These are phyloP conservation scores for barrel medic (Medicago truncatula) DNA, from an alignment of 306 rosid species.

Conservation along the genomic window DNA sequence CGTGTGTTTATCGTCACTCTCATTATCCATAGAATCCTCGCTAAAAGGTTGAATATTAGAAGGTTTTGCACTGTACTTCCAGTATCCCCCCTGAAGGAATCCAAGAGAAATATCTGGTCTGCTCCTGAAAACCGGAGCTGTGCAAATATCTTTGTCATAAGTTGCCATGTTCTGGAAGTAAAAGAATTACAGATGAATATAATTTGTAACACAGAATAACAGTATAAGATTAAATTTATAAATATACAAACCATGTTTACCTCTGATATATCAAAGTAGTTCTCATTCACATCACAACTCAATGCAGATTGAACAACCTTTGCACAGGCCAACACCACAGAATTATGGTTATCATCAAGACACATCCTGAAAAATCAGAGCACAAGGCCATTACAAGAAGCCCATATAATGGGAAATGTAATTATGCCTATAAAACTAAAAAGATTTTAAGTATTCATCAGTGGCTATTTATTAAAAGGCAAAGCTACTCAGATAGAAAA, in stretches of 20 bases:
- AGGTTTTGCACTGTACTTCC: constrained; percentile 95
- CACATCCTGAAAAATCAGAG: constrained; percentile 64
- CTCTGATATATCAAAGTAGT: constrained; percentile 73
- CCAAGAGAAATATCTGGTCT: constrained; percentile 81
- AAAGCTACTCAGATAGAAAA: constrained; percentile 16
- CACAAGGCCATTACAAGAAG: not conserved
- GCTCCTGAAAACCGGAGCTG: constrained; percentile 92
- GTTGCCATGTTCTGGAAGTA: constrained; percentile 64
- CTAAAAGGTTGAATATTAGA: constrained; percentile 67
- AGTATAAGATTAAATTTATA: constrained; percentile 27
- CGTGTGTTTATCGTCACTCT: constrained; percentile 71
- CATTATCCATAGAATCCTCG: constrained; percentile 63
- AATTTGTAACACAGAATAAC: constrained; percentile 32
- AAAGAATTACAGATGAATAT: constrained; percentile 36
- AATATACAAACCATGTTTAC: constrained; percentile 46
- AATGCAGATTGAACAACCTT: constrained; percentile 73
- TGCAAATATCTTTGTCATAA: constrained; percentile 63
- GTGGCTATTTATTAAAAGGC: constrained; percentile 20
- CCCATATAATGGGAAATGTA: constrained; percentile 13
- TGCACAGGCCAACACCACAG: constrained; percentile 79
- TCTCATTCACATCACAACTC: constrained; percentile 80
- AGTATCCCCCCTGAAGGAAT: constrained; percentile 88
- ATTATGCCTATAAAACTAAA: constrained; percentile 9
- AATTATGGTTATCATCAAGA: constrained; percentile 89
- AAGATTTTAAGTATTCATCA: constrained; percentile 28